Evolutionary conservation across 441 rosid species (phyloP).

Genomic region (Mallotus repandus): DNA sequence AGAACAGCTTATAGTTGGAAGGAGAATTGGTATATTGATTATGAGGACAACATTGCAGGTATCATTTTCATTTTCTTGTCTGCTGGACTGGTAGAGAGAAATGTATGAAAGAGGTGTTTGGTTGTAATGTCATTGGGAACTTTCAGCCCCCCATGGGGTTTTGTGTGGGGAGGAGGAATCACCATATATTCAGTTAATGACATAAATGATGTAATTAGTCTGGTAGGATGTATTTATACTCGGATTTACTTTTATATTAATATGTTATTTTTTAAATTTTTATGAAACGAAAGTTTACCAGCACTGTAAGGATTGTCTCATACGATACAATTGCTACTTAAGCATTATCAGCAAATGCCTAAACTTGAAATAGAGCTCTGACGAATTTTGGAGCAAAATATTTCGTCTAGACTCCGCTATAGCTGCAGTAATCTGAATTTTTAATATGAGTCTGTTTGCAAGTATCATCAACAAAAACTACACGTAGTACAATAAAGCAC

Average conservation of each 20-base stretch:
- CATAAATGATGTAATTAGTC: background rate
- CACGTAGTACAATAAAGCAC: background rate
- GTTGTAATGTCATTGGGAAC: background rate
- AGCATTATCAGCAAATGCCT: too few relatives aligned
- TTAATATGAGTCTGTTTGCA: slow-evolving; percentile 7
- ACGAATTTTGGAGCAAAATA: too few relatives aligned
- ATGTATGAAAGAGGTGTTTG: too few relatives aligned
- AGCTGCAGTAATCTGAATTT: background rate
- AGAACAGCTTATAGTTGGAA: background rate
- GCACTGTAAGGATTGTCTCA: background rate
- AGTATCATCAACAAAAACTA: background rate
- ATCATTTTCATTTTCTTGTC: background rate
- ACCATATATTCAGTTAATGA: too few relatives aligned
- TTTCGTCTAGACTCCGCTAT: slow-evolving; percentile 24
- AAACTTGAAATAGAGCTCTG: too few relatives aligned
- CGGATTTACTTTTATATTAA: background rate
- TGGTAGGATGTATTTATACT: background rate
- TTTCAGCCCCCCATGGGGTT: too few relatives aligned
- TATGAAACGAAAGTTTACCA: background rate
- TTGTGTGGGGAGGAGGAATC: background rate
- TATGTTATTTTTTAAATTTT: background rate
- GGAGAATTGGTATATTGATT: slow-evolving; percentile 1
- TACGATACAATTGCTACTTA: too few relatives aligned
- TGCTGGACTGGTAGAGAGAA: background rate
- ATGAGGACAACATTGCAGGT: background rate